Evolutionary conservation across 371 early-diverging fungal genomes (phyloP), one percentile per base, ranked within the genome.

Genomic region (Mortierella sp.): DNA sequence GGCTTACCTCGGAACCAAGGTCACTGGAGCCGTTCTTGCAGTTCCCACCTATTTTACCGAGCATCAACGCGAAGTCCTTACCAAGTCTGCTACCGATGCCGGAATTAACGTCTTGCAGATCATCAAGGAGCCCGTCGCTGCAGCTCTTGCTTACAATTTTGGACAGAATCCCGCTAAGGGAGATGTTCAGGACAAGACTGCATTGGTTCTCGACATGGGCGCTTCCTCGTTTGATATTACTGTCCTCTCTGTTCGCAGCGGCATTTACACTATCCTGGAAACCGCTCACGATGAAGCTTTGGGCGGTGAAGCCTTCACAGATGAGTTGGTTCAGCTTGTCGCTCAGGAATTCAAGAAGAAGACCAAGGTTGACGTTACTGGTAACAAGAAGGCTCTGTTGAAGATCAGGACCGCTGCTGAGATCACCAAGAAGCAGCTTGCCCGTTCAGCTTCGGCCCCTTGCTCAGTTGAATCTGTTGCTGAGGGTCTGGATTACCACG

Each of bases 161-260:
- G 90, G 94, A 61, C 79, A 90, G 80, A 81, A 84, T 32, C 84
- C 88, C 28, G 74, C 83, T 70, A 84, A 81, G 78, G 85, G 87
- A 72, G 81, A 86, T 64, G 85, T 88, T 68, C 83, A 86, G 75
- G 96, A 96, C 76, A 91, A 92, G 79, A 88, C 89, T 23, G 89
- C 95, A n/a, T 86, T 98, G 68, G 96, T 99, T 22, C 94, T 97
- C 74, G 99, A 99, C 86, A 89, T 99, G 64, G 99, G 99, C 64
- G 99, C 95, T 53, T 94, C 96, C 61, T 95, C 96, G 26, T 94
- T 99, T 70, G 98, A 97, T 79, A 91, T 98, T 47, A 93, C 97
- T 61, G 90, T 98, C 49, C 86, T 99, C 57, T 91, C 94, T 57
- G 88, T 92, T 60, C 93, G 93, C 75, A 90, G 96, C 67, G 99